These are phyloP conservation scores for Paecilomyces fulvus DNA, from an alignment of 2,329 filamentous ascomycete species.

Conservation along the genomic window DNA sequence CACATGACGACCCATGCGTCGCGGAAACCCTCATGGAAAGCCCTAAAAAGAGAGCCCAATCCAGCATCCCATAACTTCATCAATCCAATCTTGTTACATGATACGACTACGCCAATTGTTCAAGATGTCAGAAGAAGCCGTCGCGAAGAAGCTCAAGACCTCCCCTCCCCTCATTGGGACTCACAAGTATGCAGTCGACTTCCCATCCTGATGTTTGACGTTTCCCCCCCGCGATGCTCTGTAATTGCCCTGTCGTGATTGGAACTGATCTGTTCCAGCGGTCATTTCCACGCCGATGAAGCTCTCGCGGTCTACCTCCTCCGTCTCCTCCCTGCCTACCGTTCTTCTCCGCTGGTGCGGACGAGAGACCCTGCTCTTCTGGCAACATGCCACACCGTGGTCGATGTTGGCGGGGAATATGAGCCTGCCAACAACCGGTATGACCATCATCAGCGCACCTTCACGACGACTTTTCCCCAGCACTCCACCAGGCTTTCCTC, in stretches of 20 bases:
- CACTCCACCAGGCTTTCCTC: constrained; percentile 84
- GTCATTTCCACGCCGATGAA: constrained; percentile 98
- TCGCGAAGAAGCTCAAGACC: constrained; percentile 78
- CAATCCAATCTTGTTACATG: background rate
- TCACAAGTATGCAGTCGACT: constrained; percentile 55
- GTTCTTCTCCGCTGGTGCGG: constrained; percentile 64
- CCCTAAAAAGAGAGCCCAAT: background rate
- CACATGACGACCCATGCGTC: background rate
- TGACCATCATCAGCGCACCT: constrained; percentile 96
- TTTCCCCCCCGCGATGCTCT: background rate
- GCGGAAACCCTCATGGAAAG: background rate
- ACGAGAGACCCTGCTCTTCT: constrained; percentile 77
- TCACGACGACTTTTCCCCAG: constrained; percentile 74
- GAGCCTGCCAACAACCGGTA: constrained; percentile 68
- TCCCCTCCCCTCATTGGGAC: constrained; percentile 70
- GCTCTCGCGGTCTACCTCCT: constrained; percentile 95
- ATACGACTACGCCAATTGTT: constrained; percentile 31
- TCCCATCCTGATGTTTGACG: background rate
- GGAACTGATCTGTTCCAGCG: constrained; percentile 37
- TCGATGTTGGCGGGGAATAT: constrained; percentile 96
- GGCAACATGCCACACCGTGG: constrained; percentile 80
- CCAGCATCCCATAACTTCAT: background rate
- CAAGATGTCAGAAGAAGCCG: constrained; percentile 58
- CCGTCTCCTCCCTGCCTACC: constrained; percentile 75
- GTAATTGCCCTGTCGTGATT: background rate